Base-by-base conservation (phyloP, 192 early-diverging fungal genomes). In the Borealophlyctis nickersoniae region DNA sequence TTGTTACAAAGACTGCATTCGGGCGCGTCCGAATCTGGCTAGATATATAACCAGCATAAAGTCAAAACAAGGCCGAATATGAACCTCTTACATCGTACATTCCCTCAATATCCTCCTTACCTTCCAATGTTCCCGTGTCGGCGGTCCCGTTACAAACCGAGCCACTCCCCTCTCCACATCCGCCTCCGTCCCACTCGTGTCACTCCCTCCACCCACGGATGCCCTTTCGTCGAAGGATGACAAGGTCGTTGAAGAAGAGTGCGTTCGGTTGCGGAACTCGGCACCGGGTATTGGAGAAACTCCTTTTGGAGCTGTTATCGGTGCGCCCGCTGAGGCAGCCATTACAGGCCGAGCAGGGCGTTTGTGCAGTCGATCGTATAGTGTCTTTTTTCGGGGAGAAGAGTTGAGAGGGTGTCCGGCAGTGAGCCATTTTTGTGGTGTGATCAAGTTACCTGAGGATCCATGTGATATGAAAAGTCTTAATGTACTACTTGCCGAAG, bases 71-170 rank as follows among this genome's bases (percentile, higher is more conserved):
- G n/a, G n/a, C n/a, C n/a, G n/a, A n/a, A n/a, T n/a, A n/a, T n/a
- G n/a, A n/a, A n/a, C n/a, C n/a, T n/a, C n/a, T n/a, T n/a, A n/a
- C n/a, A n/a, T n/a, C n/a, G n/a, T n/a, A n/a, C n/a, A n/a, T n/a
- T n/a, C n/a, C n/a, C n/a, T n/a, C n/a, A n/a, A n/a, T n/a, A n/a
- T n/a, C n/a, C n/a, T 13, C 39, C 39, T 19, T 19, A 45, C 39
- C 39, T 54, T 63, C 62, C 62, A 63, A 34, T 63, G 62, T 9
- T 16, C 52, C 31, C 62, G 49, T 33, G 62, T 54, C 23, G 62
- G 62, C 29, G 62, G 62, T 13, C 51, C 51, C 52, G 51, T 23
- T 24, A 53, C 26, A 14, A 23, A 27, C 11, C 26, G 52, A 9
- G 7, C 5, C 11, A 5, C 52, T 27, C 9, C 24, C 11, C 5